These are phyloP conservation scores for Globisporangium cederbergense DNA, from an alignment of 352 stramenopile species.

Conservation along the genomic window DNA sequence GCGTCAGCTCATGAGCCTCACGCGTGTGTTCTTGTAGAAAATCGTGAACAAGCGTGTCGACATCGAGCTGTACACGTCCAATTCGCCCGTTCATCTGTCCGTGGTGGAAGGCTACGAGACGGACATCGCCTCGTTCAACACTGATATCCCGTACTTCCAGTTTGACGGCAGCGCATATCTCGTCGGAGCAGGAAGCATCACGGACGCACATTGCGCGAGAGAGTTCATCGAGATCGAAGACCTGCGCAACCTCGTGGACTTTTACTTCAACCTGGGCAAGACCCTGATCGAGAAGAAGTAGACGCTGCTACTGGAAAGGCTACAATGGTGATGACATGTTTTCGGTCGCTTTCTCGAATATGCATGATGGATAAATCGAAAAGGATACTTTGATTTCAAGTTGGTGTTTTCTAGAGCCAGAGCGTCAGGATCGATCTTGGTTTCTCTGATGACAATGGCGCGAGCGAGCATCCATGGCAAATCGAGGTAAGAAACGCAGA, in stretches of 20 bases:
- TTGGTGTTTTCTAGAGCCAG: too few relatives aligned
- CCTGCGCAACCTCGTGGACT: conserved; percentile 54
- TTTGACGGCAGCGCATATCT: conserved; percentile 79
- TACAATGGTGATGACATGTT: too few relatives aligned
- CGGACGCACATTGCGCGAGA: conserved; percentile 64
- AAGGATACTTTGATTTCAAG: too few relatives aligned
- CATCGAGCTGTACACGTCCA: conserved; percentile 84
- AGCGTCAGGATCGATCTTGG: too few relatives aligned
- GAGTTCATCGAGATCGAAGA: conserved; percentile 75
- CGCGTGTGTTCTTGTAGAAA: conserved; percentile 22
- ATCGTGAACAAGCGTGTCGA: conserved; percentile 58
- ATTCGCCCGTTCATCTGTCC: conserved; percentile 72
- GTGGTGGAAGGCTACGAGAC: conserved; percentile 84
- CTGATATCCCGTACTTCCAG: conserved; percentile 86
- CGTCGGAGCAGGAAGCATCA: conserved; percentile 72
- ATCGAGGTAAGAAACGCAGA: too few relatives aligned
- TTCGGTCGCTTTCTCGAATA: too few relatives aligned
- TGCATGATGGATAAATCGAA: too few relatives aligned
- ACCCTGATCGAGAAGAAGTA: conserved; percentile 56
- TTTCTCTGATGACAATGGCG: too few relatives aligned
- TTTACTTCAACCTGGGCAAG: conserved; percentile 71
- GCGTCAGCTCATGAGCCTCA: neutral
- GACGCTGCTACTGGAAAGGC: too few relatives aligned
- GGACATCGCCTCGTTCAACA: conserved; percentile 86
- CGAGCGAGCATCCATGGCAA: too few relatives aligned